Evolutionary conservation across 257 asterid genomes (phyloP).

Genomic region (Solanum okadae): DNA sequence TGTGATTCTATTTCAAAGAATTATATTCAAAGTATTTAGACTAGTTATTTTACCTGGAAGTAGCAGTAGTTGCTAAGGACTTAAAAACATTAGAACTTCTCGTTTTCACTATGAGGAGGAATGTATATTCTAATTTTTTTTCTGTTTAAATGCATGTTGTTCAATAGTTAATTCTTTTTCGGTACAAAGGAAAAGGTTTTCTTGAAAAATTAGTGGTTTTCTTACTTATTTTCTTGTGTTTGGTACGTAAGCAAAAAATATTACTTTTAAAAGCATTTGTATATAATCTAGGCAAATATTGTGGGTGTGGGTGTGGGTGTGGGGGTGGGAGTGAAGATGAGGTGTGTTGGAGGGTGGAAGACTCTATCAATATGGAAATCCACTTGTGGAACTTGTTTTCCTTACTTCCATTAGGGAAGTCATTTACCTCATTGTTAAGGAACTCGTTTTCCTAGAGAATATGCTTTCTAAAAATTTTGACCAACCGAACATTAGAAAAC

Average conservation of each 20-base stretch:
- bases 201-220: not conserved
- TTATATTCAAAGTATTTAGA: not conserved
- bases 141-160: not conserved
- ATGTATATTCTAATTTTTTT: not conserved
- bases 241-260: not conserved
- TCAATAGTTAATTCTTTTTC: not conserved
- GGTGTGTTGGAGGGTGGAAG: not conserved
- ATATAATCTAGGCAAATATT: not conserved
- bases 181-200: not conserved
- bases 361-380: not conserved
- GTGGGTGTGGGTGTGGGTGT: not conserved
- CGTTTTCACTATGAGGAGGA: not conserved
- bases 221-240: not conserved
- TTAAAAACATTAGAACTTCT: not conserved
- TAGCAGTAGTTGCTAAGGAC: not conserved
- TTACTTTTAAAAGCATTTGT: not conserved
- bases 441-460: not conserved
- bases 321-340: not conserved
- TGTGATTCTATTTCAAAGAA: not conserved
- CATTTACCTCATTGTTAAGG: not conserved
- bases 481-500: not conserved
- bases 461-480: not conserved
- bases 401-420: not conserved
- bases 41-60: not conserved
- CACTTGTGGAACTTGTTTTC: not conserved